Evolutionary conservation across 306 rosid species (phyloP).

Genomic region (Calophaca sinica): DNA sequence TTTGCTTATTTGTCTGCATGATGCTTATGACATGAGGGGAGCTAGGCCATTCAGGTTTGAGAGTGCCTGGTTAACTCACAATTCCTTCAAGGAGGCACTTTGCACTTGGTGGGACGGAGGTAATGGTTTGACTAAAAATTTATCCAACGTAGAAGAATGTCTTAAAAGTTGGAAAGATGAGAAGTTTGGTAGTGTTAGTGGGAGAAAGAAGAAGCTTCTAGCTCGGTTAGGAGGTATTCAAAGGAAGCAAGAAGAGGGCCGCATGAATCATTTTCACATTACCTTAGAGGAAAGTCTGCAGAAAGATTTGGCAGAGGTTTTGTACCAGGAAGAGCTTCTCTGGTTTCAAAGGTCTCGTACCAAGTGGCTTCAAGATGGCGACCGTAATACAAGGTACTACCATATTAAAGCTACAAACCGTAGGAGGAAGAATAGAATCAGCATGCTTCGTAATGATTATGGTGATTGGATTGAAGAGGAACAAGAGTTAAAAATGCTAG

Average conservation of each 20-base stretch:
- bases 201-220: background rate
- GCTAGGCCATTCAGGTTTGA: too few species aligned
- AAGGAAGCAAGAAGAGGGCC: background rate
- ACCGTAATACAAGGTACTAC: background rate
- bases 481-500: background rate
- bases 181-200: too few species aligned
- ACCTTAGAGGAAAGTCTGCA: background rate
- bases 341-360: background rate
- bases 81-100: too few species aligned
- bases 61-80: too few species aligned
- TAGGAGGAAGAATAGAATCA: background rate
- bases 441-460: background rate
- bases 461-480: background rate
- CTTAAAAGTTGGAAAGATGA: too few species aligned
- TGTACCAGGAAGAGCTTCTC: background rate
- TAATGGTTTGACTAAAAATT: too few species aligned
- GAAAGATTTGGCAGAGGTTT: background rate
- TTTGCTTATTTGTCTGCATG: too few species aligned
- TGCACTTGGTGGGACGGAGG: too few species aligned
- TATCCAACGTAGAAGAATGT: too few species aligned
- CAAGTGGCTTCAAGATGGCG: background rate
- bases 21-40: too few species aligned
- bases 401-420: background rate
- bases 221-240: background rate
- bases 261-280: background rate